These are phyloP conservation scores for Bonia amplexicaulis DNA, from an alignment of 176 grass and related monocot species.

Conservation along the genomic window DNA sequence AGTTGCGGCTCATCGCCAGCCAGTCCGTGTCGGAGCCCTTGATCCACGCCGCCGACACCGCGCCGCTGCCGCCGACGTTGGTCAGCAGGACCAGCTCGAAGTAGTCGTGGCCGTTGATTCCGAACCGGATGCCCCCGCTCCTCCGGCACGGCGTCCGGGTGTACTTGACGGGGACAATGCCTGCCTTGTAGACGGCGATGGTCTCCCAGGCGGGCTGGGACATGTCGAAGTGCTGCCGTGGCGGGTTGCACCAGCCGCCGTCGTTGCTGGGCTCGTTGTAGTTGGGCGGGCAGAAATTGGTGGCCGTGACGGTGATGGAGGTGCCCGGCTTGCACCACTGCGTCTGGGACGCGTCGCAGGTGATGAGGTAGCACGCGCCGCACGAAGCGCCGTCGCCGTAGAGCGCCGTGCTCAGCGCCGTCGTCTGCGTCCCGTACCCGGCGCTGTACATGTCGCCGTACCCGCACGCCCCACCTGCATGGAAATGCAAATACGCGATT, in stretches of 20 bases:
- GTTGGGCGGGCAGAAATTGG: constrained; percentile 68
- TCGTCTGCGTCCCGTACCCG: constrained; percentile 39
- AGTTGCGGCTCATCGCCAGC: constrained; percentile 55
- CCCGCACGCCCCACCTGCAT: constrained; percentile 53
- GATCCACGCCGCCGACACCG: constrained; percentile 36
- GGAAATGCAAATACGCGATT: no score
- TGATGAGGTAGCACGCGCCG: constrained; percentile 42
- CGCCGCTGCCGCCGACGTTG: constrained; percentile 60
- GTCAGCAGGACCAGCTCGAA: constrained; percentile 42
- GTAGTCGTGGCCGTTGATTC: constrained; percentile 50
- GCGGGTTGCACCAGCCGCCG: constrained; percentile 77
- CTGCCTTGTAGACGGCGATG: constrained; percentile 57
- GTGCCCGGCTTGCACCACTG: constrained; percentile 28
- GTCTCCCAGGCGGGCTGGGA: constrained; percentile 74
- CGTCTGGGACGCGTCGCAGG: constrained; percentile 28
- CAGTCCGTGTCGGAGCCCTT: constrained; percentile 36
- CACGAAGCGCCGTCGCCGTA: constrained; percentile 45
- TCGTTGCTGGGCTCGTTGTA: constrained; percentile 34
- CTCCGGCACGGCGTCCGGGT: constrained; percentile 39
- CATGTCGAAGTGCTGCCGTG: constrained; percentile 75
- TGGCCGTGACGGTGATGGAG: constrained; percentile 35
- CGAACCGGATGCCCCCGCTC: constrained; percentile 53
- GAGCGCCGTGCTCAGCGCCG: constrained; percentile 58
- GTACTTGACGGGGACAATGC: constrained; percentile 64
- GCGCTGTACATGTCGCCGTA: constrained; percentile 44